Percentiles rank a stretch among this genome's conserved stretches.
Conservation (phyloP, 768 basidiomycete species). For the Phlebiopsis flavidoalba region DNA sequence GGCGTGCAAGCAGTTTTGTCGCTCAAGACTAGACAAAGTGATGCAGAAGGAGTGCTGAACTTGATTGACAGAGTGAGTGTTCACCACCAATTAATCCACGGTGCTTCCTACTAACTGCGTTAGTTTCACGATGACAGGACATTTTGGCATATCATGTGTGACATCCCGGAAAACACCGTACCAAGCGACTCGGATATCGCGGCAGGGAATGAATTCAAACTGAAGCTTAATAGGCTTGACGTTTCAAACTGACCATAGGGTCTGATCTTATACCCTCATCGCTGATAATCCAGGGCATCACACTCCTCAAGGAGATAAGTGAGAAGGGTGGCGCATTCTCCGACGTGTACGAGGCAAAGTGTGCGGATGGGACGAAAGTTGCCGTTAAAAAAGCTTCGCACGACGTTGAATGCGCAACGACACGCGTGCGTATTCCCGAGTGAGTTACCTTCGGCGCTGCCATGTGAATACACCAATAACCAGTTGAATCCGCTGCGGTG, state of each 20-base stretch:
- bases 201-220: neutral
- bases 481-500: neutral
- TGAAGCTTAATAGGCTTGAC: neutral
- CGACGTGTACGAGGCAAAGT: neutral
- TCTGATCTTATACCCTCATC: neutral
- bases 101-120: neutral
- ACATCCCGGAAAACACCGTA: neutral
- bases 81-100: neutral
- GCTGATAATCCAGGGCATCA: neutral
- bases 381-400: neutral
- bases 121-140: neutral
- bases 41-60: neutral
- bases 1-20: neutral
- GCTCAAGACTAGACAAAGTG: neutral
- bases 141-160: slow-evolving; percentile 4
- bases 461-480: neutral
- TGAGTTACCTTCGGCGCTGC: neutral
- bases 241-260: neutral
- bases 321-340: neutral
- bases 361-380: neutral
- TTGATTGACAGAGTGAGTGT: slow-evolving; percentile 2
- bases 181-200: neutral
- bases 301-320: neutral
- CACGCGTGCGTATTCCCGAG: neutral
- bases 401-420: neutral